These are phyloP conservation scores for Podaxis sp. DNA, from an alignment of 768 basidiomycete species.

Conservation along the genomic window DNA sequence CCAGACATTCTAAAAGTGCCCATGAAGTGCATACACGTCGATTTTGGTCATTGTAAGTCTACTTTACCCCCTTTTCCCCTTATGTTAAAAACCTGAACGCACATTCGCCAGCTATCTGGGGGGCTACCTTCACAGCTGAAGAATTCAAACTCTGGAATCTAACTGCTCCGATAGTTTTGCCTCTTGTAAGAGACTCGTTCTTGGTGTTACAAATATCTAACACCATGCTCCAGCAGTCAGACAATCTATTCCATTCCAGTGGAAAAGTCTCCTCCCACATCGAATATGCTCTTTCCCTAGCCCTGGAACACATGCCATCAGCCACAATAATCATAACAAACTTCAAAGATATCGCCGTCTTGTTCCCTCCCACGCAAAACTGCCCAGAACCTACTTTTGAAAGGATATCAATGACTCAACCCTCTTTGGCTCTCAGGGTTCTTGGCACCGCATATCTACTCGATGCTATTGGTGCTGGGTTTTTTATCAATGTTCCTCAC, in stretches of 20 bases:
- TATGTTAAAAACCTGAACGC: neutral
- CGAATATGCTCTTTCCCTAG: conserved; percentile 12
- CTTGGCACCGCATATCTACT: conserved; percentile 18
- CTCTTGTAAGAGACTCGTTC: conserved; percentile 10
- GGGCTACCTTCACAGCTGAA: conserved; percentile 16
- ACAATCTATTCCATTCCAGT: conserved; percentile 11
- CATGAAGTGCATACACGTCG: conserved; percentile 17
- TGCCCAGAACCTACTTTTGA: conserved; percentile 13
- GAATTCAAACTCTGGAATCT: conserved; percentile 5
- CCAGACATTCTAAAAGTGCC: conserved; percentile 16
- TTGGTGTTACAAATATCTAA: neutral
- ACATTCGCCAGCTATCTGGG: conserved; percentile 11
- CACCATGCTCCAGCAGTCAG: neutral
- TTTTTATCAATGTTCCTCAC: neutral
- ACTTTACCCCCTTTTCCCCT: neutral
- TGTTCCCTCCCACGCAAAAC: conserved; percentile 7
- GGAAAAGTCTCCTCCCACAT: conserved; percentile 9
- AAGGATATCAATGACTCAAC: conserved; percentile 17
- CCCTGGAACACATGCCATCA: conserved; percentile 10
- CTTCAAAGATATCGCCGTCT: conserved; percentile 16
- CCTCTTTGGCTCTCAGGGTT: conserved; percentile 19
- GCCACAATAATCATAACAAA: conserved; percentile 16
- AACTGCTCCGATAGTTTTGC: conserved; percentile 15
- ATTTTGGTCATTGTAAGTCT: conserved; percentile 19
- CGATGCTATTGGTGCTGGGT: neutral